A percentile compares a stretch with the other conserved stretches of the same genome.
Evolutionary conservation across 2,329 filamentous ascomycete species (phyloP).

Genomic region (Colletotrichum lentis): DNA sequence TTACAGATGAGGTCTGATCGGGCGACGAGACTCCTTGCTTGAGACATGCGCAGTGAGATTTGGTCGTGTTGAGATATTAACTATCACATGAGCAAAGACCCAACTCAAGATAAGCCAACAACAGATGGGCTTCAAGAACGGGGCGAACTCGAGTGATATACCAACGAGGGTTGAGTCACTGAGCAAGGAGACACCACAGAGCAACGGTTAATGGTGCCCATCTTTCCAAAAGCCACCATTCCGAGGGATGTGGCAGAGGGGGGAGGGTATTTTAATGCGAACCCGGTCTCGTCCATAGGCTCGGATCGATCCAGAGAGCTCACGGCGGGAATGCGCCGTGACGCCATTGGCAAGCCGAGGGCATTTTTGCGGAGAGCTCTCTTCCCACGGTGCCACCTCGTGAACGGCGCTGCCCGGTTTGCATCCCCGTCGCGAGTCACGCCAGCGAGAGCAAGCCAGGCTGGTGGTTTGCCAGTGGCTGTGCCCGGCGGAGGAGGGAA

Average conservation of each 20-base stretch:
- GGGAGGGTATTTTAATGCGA: constrained; percentile 35
- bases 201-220: constrained; percentile 42
- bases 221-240: constrained; percentile 41
- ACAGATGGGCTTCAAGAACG: constrained; percentile 25
- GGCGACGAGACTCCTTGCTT: constrained; percentile 19
- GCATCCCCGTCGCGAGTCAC: constrained; percentile 33
- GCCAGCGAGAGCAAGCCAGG: constrained; percentile 8
- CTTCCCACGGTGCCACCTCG: constrained; percentile 20
- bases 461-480: constrained; percentile 28
- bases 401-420: constrained; percentile 8
- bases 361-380: constrained; percentile 27
- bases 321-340: constrained; percentile 37
- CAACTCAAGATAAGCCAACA: constrained; percentile 20
- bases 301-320: constrained; percentile 26
- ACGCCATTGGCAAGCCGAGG: constrained; percentile 37
- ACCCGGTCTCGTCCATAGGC: constrained; percentile 32
- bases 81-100: constrained; percentile 22
- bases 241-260: constrained; percentile 30
- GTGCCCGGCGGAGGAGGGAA: constrained; percentile 24
- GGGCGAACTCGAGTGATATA: constrained; percentile 36
- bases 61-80: constrained; percentile 13
- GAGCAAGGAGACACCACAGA: constrained; percentile 43
- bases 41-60: constrained; percentile 30
- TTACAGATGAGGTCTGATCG: constrained; percentile 28
- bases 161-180: constrained; percentile 35